These are phyloP conservation scores for Paulownia fortunei DNA, from an alignment of 257 asterid genomes.

Conservation along the genomic window DNA sequence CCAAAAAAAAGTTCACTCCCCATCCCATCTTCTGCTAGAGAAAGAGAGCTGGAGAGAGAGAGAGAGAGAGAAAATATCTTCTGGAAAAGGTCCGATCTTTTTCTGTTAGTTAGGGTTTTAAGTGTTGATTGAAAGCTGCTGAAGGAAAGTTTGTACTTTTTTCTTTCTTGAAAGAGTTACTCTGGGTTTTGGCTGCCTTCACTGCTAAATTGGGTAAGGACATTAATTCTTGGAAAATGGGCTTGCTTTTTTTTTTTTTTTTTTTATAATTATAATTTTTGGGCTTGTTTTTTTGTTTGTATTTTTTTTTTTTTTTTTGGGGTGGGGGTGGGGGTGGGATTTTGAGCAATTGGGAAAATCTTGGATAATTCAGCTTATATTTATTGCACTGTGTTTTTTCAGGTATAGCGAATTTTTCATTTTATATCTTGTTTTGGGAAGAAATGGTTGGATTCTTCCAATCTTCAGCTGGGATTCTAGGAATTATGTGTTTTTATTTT, in stretches of 20 bases:
- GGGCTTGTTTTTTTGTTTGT: not conserved
- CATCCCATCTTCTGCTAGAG: slow-evolving; percentile 25
- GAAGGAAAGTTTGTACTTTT: slow-evolving; percentile 24
- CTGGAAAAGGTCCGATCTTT: slow-evolving; percentile 40
- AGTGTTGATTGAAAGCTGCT: slow-evolving; percentile 40
- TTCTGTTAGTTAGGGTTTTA: slow-evolving; percentile 33
- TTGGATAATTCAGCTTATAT: not conserved
- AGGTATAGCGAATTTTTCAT: not conserved
- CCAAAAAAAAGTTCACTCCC: slow-evolving; percentile 32
- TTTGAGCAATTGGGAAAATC: slow-evolving; percentile 1
- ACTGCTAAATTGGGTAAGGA: slow-evolving; percentile 44
- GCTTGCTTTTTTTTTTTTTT: slow-evolving; percentile 1
- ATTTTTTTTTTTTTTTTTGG: not conserved
- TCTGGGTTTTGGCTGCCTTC: slow-evolving; percentile 33
- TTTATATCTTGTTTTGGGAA: not conserved
- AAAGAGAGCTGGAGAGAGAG: slow-evolving; percentile 12
- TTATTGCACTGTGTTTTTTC: not conserved
- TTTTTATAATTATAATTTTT: not conserved
- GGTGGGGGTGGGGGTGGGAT: too few relatives aligned
- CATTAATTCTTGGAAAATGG: slow-evolving; percentile 39
- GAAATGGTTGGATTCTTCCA: not conserved
- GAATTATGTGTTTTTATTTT: not conserved
- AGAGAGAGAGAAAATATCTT: slow-evolving; percentile 20
- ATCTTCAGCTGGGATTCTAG: not conserved
- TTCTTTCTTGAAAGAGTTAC: not conserved